phyloP scores from a whole-genome alignment of 2,329 filamentous ascomycete species.

The Aspergillus sp. region DNA sequence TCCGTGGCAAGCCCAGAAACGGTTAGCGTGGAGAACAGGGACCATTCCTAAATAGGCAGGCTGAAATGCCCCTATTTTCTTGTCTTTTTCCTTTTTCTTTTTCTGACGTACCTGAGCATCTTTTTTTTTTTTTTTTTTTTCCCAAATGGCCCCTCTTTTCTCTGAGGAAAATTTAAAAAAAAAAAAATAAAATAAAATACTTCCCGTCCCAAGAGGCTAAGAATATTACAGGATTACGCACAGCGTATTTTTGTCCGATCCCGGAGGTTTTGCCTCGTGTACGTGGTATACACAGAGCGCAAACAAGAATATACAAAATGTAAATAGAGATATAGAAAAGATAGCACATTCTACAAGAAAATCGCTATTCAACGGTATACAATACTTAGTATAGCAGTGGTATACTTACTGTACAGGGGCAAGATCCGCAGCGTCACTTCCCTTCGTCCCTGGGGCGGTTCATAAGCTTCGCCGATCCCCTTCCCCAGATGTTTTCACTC shows the following conservation, averaged over 20 bases:
- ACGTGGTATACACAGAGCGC: conserved; percentile 7
- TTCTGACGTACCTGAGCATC: conserved; percentile 6
- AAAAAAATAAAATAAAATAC: conserved; percentile 1
- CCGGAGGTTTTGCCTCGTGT: conserved; percentile 10
- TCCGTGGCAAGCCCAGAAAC: no score
- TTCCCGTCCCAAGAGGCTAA: background rate
- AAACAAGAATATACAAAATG: background rate
- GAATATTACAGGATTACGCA: conserved; percentile 6
- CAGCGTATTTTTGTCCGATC: conserved; percentile 11
- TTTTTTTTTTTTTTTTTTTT: conserved; percentile 9
- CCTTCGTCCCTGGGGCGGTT: conserved; percentile 26
- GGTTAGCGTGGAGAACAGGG: no score
- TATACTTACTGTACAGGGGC: conserved; percentile 18
- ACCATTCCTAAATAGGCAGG: no score
- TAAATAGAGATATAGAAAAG: conserved; percentile 1
- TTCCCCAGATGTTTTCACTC: conserved; percentile 27
- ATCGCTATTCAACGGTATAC: conserved; percentile 5
- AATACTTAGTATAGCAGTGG: conserved; percentile 7
- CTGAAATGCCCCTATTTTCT: background rate
- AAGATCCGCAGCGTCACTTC: conserved; percentile 32
- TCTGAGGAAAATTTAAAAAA: conserved; percentile 2
- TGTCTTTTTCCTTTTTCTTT: conserved; percentile 5
- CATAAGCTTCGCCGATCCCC: conserved; percentile 41
- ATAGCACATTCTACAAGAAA: conserved; percentile 4
- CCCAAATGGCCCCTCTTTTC: background rate